Conservation (phyloP, 495 filamentous ascomycete species). For the Margaritispora aquatica region DNA sequence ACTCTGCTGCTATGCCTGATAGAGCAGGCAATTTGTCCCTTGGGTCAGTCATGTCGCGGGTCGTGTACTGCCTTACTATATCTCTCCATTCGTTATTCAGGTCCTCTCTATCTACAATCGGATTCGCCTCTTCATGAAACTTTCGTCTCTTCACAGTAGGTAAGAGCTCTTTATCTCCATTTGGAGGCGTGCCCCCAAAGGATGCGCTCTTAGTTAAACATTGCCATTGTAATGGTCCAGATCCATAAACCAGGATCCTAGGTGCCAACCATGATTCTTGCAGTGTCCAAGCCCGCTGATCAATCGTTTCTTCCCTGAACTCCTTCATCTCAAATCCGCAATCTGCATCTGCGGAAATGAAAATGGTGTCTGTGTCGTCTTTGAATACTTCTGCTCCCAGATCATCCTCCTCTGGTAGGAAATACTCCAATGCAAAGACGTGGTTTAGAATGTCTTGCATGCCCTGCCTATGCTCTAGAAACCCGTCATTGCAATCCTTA, state of each 20-base stretch:
- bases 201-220: neutral
- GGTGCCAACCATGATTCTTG: neutral
- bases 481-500: conserved; percentile 17
- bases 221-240: neutral
- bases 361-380: neutral
- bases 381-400: neutral
- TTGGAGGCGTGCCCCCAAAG: neutral
- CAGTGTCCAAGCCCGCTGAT: conserved; percentile 4
- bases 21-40: conserved; percentile 21
- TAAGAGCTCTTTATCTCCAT: neutral
- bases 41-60: conserved; percentile 9
- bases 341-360: neutral
- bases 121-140: neutral
- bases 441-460: neutral
- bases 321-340: neutral
- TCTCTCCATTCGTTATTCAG: neutral
- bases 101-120: neutral
- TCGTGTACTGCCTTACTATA: neutral
- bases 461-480: conserved; percentile 1
- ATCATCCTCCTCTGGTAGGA: neutral
- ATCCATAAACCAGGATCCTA: neutral
- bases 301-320: neutral
- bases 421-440: neutral
- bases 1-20: conserved; percentile 19
- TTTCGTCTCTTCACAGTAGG: neutral